Evolutionary conservation across 139 green algal genomes (phyloP).

Genomic region (Coelastrella sp.): DNA sequence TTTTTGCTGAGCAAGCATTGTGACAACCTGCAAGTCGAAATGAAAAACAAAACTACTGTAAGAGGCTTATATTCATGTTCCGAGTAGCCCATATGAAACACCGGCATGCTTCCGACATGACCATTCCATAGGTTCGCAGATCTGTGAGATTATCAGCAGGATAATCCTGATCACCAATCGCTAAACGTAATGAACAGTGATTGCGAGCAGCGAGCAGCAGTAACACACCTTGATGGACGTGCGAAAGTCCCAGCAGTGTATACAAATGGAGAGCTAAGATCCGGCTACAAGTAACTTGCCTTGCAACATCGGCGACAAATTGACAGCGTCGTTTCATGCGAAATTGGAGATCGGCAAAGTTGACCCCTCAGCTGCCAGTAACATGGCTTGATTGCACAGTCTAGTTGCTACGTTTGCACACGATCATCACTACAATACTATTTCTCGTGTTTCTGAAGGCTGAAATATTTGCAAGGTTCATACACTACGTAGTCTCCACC

Average conservation of each 20-base stretch:
- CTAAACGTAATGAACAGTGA: neutral
- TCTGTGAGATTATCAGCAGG: neutral
- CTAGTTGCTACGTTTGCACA: too few relatives aligned
- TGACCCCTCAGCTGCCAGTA: neutral
- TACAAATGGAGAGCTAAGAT: neutral
- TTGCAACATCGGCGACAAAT: neutral
- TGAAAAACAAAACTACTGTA: neutral
- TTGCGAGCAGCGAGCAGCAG: neutral
- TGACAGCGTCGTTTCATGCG: neutral
- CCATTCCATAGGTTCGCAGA: neutral
- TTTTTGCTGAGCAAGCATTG: slow-evolving; percentile 16
- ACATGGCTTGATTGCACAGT: too few relatives aligned
- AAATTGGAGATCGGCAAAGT: neutral
- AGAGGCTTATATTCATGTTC: neutral
- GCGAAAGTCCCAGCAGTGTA: neutral
- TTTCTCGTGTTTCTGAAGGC: too few relatives aligned
- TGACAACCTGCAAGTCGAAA: neutral
- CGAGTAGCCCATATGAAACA: neutral
- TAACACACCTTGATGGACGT: neutral
- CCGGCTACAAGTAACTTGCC: neutral
- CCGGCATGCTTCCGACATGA: neutral
- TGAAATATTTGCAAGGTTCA: too few relatives aligned
- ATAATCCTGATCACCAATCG: neutral
- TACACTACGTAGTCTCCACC: too few relatives aligned
- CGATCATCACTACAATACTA: too few relatives aligned